Evolutionary conservation across 192 early-diverging fungal genomes (phyloP).

Genomic region (Entomortierella parvispora): DNA sequence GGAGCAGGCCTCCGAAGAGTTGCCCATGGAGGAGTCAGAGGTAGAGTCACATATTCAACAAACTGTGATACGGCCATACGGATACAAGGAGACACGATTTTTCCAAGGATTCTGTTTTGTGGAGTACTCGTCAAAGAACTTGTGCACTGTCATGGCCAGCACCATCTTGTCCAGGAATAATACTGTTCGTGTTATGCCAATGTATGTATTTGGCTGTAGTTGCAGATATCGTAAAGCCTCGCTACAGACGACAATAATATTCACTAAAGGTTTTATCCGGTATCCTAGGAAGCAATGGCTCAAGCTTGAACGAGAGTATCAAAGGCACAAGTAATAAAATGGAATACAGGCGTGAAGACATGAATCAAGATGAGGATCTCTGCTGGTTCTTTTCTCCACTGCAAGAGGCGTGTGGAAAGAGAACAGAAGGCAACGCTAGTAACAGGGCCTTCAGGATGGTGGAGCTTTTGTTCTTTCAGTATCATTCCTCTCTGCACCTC

Average conservation of each 20-base stretch:
- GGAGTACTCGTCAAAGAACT: conserved; percentile 33
- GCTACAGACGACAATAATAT: too few relatives aligned
- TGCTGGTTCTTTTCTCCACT: too few relatives aligned
- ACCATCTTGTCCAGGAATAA: conserved; percentile 40
- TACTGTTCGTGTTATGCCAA: conserved; percentile 49
- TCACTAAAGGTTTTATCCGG: not conserved
- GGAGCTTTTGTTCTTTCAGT: too few relatives aligned
- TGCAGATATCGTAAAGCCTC: too few relatives aligned
- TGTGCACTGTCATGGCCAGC: conserved; percentile 26
- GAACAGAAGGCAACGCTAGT: too few relatives aligned
- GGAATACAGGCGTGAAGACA: too few relatives aligned
- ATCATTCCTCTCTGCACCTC: too few relatives aligned
- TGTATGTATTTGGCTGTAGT: conserved; percentile 17
- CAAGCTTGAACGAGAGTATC: conserved; percentile 40
- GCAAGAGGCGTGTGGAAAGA: too few relatives aligned
- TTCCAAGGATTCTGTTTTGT: conserved; percentile 52
- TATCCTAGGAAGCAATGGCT: conserved; percentile 43
- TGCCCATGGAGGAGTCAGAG: too few relatives aligned
- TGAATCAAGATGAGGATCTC: too few relatives aligned
- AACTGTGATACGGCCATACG: conserved; percentile 38
- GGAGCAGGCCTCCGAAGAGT: not conserved
- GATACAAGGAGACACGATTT: conserved; percentile 43
- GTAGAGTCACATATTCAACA: conserved; percentile 13
- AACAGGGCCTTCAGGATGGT: too few relatives aligned
- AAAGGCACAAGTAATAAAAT: conserved; percentile 20